Evolutionary conservation across 768 basidiomycete genomes (phyloP).

Genomic region (Naganishia friedmannii): DNA sequence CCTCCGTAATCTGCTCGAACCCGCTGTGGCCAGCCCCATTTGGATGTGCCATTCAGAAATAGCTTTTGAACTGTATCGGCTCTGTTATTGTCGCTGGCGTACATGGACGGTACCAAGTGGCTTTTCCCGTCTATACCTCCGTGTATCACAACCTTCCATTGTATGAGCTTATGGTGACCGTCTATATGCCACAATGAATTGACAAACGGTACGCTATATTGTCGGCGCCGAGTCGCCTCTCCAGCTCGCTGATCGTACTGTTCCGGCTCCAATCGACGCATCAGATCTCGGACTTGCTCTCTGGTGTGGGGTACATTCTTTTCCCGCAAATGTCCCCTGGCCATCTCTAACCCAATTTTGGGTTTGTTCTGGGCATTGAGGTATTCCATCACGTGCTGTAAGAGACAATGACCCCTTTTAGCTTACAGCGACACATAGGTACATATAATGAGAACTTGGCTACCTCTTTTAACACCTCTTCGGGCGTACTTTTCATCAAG

Average conservation of each 20-base stretch:
- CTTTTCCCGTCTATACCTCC: conserved; percentile 5
- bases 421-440: background rate
- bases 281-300: background rate
- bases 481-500: background rate
- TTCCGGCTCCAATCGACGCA: conserved; percentile 1
- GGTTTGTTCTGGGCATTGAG: background rate
- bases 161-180: background rate
- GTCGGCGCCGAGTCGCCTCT: background rate
- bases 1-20: conserved; percentile 7
- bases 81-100: conserved; percentile 11
- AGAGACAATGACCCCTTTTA: background rate
- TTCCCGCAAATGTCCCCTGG: background rate
- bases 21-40: background rate
- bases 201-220: conserved; percentile 9
- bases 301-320: background rate
- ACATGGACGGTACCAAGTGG: background rate
- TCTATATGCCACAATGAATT: conserved; percentile 8
- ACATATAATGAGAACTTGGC: too few species aligned
- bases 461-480: too few species aligned
- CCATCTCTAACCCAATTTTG: background rate
- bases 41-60: background rate
- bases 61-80: background rate
- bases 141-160: conserved; percentile 8
- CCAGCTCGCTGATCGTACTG: background rate
- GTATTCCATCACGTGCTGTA: background rate